phyloP scores from a whole-genome alignment of 371 early-diverging fungal species.

The Funneliformis caledonium region DNA sequence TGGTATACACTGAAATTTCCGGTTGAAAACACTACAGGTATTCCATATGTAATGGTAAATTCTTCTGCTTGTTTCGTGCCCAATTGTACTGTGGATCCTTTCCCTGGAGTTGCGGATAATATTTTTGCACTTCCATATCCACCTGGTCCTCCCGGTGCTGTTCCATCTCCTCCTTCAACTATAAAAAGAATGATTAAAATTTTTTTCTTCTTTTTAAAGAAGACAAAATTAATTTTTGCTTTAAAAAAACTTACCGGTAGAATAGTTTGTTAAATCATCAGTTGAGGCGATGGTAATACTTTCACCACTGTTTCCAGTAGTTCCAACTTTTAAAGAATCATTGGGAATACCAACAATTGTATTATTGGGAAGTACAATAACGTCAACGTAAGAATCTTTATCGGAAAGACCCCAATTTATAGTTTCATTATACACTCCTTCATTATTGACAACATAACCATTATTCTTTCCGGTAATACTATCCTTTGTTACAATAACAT shows the following conservation, averaged over 20 bases:
- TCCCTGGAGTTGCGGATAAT: background rate
- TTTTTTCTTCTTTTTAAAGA: too few species aligned
- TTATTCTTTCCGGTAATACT: too few species aligned
- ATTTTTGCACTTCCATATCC: background rate
- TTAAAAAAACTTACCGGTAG: background rate
- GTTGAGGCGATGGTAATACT: background rate
- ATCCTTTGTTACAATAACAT: background rate
- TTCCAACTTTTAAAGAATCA: background rate
- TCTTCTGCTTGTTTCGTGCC: background rate
- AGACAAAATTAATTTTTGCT: background rate
- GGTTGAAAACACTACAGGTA: background rate
- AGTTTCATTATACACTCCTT: background rate
- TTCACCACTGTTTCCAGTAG: background rate
- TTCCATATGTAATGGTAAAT: background rate
- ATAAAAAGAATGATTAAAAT: background rate
- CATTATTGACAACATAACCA: too few species aligned
- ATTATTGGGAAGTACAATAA: background rate
- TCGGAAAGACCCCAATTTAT: background rate
- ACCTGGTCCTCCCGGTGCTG: background rate
- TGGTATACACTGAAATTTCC: slow-evolving; percentile 5
- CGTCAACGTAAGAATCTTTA: background rate
- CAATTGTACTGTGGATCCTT: background rate
- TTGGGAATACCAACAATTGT: background rate
- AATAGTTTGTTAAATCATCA: background rate
- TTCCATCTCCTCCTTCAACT: background rate